Base-by-base conservation (phyloP, 371 early-diverging fungal species). In the Mucor plumbeus region DNA sequence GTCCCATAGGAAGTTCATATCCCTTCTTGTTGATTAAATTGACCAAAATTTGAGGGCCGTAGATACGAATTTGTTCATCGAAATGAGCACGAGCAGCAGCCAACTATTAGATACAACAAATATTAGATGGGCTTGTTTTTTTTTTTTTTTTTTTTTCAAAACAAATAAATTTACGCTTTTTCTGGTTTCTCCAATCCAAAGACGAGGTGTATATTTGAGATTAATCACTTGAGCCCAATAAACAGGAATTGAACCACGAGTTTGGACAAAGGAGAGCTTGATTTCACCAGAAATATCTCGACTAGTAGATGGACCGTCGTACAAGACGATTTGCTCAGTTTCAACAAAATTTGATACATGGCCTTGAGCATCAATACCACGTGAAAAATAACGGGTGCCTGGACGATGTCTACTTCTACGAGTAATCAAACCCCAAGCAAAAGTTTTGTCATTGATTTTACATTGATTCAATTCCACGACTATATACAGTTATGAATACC, bases 331-430 rank as follows among this genome's bases (percentile, higher is more conserved):
- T 79, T 99, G 98, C 75, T 99, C 99, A 0, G 99, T 99, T 79
- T 99, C 99, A 4, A 98, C 99, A 84, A 88, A 97, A 78, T 99
- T 99, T 41, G 99, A 91, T 5, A 95, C 97, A 74, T 99, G 87
- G 17, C 99, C 99, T 4, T 92, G 69, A 31, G 80, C 88, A 80
- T 99, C 97, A 19, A 96, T 87, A 54, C 99, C 99, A 67, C 99
- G 91, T 38, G 92, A 89, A 73, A 96, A 94, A 79, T 92, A 99
- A 38, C 99, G 92, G 1, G 97, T 91, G 43, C 93, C 95, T 7
- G 87, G 83, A 57, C 95, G 86, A 69, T 88, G 88, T 50, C 90
- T 88, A 43, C 90, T 90, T 58, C 97, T 88, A 34, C 97, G 89
- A 5, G 95, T 88, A 34, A 97, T 85, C n/a, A 98, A 81, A 5